A percentile compares a stretch with the other conserved stretches of the same genome.
phyloP scores from a whole-genome alignment of 179 eudicot species.

The Amaranthus tricolor region DNA sequence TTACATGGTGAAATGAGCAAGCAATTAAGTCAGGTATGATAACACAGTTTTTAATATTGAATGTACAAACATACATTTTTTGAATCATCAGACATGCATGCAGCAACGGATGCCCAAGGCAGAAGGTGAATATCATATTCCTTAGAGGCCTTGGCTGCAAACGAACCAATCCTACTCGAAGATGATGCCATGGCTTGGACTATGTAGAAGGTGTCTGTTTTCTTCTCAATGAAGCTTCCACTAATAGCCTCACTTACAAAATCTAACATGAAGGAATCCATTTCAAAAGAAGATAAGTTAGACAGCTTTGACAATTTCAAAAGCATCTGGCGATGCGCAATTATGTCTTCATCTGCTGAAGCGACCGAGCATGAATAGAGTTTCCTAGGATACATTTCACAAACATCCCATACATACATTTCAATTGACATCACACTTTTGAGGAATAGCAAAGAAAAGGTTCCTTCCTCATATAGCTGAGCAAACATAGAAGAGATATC shows the following conservation, averaged over 20 bases:
- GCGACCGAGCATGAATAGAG: slow-evolving; percentile 70
- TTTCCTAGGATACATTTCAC: slow-evolving; percentile 62
- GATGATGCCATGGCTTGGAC: slow-evolving; percentile 92
- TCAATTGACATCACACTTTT: slow-evolving; percentile 79
- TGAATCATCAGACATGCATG: slow-evolving; percentile 68
- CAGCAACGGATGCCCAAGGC: slow-evolving; percentile 99
- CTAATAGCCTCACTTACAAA: slow-evolving; percentile 61
- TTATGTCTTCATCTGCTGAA: slow-evolving; percentile 53
- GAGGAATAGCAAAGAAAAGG: slow-evolving; percentile 75
- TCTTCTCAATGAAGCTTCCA: slow-evolving; percentile 50
- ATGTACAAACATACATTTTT: slow-evolving; percentile 48
- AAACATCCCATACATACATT: slow-evolving; percentile 88
- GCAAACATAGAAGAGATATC: slow-evolving; percentile 78
- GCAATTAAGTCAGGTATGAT: background rate
- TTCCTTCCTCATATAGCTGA: slow-evolving; percentile 91
- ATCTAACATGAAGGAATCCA: slow-evolving; percentile 70
- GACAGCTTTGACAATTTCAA: slow-evolving; percentile 67
- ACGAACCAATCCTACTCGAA: slow-evolving; percentile 90
- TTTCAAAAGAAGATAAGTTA: slow-evolving; percentile 39
- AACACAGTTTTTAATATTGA: background rate
- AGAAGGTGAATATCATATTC: slow-evolving; percentile 88
- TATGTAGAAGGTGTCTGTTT: slow-evolving; percentile 63
- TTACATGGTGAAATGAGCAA: background rate
- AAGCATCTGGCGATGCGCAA: slow-evolving; percentile 86
- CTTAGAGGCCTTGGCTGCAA: slow-evolving; percentile 75